Evolutionary conservation across 2,329 filamentous ascomycete genomes (phyloP), one percentile per base, ranked within the genome.

Genomic region (Stagonosporopsis tanaceti): DNA sequence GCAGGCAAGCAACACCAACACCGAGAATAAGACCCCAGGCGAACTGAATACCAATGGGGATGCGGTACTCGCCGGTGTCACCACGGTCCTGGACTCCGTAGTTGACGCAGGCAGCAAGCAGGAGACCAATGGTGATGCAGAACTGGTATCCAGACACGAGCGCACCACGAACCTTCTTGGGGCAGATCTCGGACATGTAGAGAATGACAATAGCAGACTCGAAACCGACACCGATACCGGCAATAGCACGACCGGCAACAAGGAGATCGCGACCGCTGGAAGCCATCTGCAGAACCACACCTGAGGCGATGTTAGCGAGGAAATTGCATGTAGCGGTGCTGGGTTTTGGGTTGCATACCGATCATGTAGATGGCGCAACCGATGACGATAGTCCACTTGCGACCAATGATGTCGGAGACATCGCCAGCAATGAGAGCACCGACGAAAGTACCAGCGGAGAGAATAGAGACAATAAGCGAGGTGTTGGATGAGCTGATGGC

Each of bases 371-470:
- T 62, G 14, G 56, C 17, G 34, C 59, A 54, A 9, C 60, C 61
- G 2, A 62, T 37, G 25, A 72, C 65, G 22, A 72, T 82, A 17
- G 88, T 90, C 59, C 84, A 79, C 50, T 90, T 87, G 69, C 89
- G 87, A 50, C 90, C 90, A 50, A 89, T 76, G 42, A 79, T 78
- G 72, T 95, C 91, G 44, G 86, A 90, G 5, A 53, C 38, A 57
- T 61, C 89, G 14, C 89, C 90, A 35, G 89, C 85, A 8, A 87
- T 72, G 20, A 94, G 80, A 28, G 91, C 83, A 44, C 91, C 91
- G 51, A 91, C 76, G 64, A 90, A 87, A 20, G 90, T 94, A 44
- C 91, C 91, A 32, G 87, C 89, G 60, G 90, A 93, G 40, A 95
- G 83, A 60, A 94, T 93, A 20, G 90, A 89, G 50, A 93, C 90